These are phyloP conservation scores for Cutaneotrichosporon cavernicola DNA, from an alignment of 1,284 basidiomycete species.

Conservation along the genomic window DNA sequence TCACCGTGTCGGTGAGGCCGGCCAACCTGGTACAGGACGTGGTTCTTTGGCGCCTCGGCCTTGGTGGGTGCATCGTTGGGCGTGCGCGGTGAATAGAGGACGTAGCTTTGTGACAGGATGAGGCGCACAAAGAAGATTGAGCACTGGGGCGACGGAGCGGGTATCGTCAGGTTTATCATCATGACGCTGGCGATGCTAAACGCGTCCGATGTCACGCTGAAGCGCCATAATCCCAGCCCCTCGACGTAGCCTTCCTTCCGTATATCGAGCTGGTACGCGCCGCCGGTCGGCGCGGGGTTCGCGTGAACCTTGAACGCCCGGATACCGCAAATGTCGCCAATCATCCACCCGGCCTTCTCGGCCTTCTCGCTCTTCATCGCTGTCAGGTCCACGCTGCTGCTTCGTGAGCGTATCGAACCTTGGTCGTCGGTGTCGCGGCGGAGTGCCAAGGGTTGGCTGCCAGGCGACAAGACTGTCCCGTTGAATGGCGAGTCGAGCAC, in stretches of 20 bases:
- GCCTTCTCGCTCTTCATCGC: conserved; percentile 8
- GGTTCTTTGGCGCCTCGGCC: conserved; percentile 37
- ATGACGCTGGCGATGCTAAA: conserved; percentile 47
- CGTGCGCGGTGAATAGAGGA: conserved; percentile 43
- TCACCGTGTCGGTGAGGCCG: conserved; percentile 35
- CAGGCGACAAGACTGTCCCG: background rate
- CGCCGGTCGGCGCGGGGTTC: conserved; percentile 39
- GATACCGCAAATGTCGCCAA: conserved; percentile 42
- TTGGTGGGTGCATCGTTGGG: conserved; percentile 38
- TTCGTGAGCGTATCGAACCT: conserved; percentile 14
- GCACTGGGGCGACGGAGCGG: conserved; percentile 37
- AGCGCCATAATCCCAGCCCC: conserved; percentile 47
- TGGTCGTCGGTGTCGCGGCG: conserved; percentile 20
- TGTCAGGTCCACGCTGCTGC: conserved; percentile 15
- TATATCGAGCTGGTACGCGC: conserved; percentile 39
- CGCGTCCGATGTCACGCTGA: conserved; percentile 44
- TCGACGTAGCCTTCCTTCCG: conserved; percentile 47
- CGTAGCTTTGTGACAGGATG: conserved; percentile 43
- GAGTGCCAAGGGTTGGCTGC: conserved; percentile 13
- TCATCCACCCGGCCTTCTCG: conserved; percentile 44
- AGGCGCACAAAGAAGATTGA: conserved; percentile 51
- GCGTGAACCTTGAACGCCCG: conserved; percentile 45
- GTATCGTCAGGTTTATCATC: conserved; percentile 37
- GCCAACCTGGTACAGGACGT: conserved; percentile 46
- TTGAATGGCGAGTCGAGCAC: background rate